Percentiles rank a stretch among this genome's conserved stretches.
Evolutionary conservation across 441 rosid genomes (phyloP).

Genomic region (Biscutella laevigata): DNA sequence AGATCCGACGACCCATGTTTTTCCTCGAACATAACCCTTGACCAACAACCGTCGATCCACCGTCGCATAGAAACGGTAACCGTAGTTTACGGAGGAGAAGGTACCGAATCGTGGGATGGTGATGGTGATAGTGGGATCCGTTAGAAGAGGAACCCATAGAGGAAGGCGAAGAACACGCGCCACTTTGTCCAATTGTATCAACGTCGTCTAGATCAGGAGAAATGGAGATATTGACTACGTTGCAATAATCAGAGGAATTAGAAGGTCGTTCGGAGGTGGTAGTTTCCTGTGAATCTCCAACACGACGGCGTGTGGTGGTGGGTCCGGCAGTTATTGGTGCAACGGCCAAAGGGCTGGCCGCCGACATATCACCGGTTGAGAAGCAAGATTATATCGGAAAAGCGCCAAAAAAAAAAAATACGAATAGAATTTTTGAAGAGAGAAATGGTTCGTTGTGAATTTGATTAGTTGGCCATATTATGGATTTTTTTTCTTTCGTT

Average conservation of each 20-base stretch:
- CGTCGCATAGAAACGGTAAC: constrained; percentile 24
- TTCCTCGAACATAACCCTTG: constrained; percentile 38
- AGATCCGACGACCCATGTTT: constrained; percentile 44
- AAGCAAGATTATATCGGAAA: constrained; percentile 4
- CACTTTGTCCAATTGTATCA: constrained; percentile 9
- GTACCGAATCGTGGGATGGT: constrained; percentile 32
- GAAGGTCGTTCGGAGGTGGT: constrained; percentile 24
- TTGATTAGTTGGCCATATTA: constrained; percentile 22
- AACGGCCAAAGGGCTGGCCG: constrained; percentile 32
- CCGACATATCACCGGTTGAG: constrained; percentile 32
- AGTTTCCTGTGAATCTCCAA: constrained; percentile 31
- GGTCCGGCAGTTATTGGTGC: constrained; percentile 34
- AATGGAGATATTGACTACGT: constrained; percentile 11
- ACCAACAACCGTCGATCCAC: constrained; percentile 30
- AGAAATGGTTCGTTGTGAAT: constrained; percentile 14
- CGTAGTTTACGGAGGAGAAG: constrained; percentile 36
- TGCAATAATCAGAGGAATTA: constrained; percentile 27
- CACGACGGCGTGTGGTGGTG: constrained; percentile 71
- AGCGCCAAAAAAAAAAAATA: no score
- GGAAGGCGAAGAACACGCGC: constrained; percentile 23
- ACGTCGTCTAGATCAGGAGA: constrained; percentile 24
- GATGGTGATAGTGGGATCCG: constrained; percentile 32
- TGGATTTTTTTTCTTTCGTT: neutral
- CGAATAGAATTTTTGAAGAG: no score
- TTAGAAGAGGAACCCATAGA: constrained; percentile 21